Conservation (phyloP, 2,329 filamentous ascomycete genomes). For the Westerdykella aurantiaca region DNA sequence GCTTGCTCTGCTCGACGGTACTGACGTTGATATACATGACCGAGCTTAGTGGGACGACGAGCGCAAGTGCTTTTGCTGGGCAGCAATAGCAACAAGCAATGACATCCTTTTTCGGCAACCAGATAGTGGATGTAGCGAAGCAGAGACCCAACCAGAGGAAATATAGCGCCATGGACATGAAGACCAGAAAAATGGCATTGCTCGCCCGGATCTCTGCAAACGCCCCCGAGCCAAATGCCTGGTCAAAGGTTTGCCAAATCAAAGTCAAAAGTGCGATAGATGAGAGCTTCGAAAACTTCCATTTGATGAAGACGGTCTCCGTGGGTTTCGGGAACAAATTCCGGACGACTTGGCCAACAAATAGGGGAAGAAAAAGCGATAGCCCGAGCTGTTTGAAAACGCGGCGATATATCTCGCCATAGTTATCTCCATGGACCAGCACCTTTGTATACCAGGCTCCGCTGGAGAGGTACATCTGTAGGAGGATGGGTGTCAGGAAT, state of each 20-base stretch:
- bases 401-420: slow-evolving; percentile 57
- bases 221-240: slow-evolving; percentile 58
- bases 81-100: slow-evolving; percentile 69
- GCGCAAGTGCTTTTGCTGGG: slow-evolving; percentile 65
- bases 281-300: slow-evolving; percentile 42
- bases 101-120: slow-evolving; percentile 55
- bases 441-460: slow-evolving; percentile 50
- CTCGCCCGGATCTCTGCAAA: slow-evolving; percentile 53
- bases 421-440: slow-evolving; percentile 51
- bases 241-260: slow-evolving; percentile 62
- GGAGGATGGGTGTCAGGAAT: slow-evolving; percentile 60
- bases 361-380: slow-evolving; percentile 60
- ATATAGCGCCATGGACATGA: slow-evolving; percentile 62
- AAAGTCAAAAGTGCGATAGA: slow-evolving; percentile 45
- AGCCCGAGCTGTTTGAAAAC: slow-evolving; percentile 65
- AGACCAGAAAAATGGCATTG: slow-evolving; percentile 61
- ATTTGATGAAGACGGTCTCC: slow-evolving; percentile 48
- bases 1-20: slow-evolving; percentile 50
- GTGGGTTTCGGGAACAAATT: slow-evolving; percentile 51
- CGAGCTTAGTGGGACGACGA: slow-evolving; percentile 62
- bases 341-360: slow-evolving; percentile 56
- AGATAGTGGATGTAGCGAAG: slow-evolving; percentile 49
- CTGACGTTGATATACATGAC: slow-evolving; percentile 60
- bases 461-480: slow-evolving; percentile 55
- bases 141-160: slow-evolving; percentile 59